Base-by-base conservation (phyloP, 495 filamentous ascomycete genomes). In the Acidiella bohemica region DNA sequence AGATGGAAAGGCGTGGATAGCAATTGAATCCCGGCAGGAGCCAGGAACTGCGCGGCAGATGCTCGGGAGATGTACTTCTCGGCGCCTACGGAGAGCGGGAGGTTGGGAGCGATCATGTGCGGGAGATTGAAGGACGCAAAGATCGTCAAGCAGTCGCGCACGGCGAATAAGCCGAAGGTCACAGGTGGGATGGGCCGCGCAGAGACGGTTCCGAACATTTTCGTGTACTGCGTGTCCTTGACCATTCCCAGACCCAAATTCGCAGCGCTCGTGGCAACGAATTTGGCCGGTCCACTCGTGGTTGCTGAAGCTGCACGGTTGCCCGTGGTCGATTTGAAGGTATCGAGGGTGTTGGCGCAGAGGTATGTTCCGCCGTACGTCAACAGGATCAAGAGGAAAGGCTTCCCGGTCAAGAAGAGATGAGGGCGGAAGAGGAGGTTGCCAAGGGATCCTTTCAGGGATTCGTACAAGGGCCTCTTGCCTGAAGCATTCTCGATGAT, bases 401-500 rank as follows among this genome's bases (percentile, higher is more conserved):
- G 87, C 22, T 75, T 80, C 36, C 80, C 80, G 60, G 80, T 62
- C 56, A 95, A 59, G 65, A 90, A 75, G 30, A 51, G 54, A 44
- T 75, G 73, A 0, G 88, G 88, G n/a, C 68, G 67, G 18, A 65
- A 53, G 48, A 92, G 29, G 51, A 94, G 71, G 22, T 70, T 66
- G 6, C 53, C 59, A 36, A 90, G 56, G 25, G 79, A 80, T 47
- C 59, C 55, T 40, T 66, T 70, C 50, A 93, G 63, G 32, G 81
- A 87, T 33, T 63, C 56, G 32, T 60, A 59, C 43, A 95, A 76
- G n/a, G 80, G 70, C 47, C 70, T 69, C 40, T 78, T 73, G 50
- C 85, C 87, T 29, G 84, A 85, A 12, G 88, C 83, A 64, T 94
- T 93, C 62, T 95, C 86, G 61, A 95, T 93, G 53, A 97, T 93